Conservation (phyloP, 352 stramenopile genomes). For the Phytophthora syringae region DNA sequence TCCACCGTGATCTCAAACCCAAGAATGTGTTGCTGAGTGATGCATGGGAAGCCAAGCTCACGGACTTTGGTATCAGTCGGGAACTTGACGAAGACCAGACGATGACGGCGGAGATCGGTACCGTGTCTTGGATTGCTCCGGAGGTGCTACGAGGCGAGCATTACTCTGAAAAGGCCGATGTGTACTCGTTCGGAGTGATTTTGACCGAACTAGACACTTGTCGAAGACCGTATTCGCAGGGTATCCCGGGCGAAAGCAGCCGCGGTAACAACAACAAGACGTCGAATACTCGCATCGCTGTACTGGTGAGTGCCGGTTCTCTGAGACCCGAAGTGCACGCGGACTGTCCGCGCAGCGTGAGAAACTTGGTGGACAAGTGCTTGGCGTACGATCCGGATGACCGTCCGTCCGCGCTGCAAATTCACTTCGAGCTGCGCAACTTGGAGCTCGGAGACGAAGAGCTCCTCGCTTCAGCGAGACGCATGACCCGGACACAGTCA, state of each 20-base stretch:
- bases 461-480: conserved; percentile 27
- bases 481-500: conserved; percentile 31
- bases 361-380: conserved; percentile 55
- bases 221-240: conserved; percentile 31
- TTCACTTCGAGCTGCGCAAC: conserved; percentile 73
- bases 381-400: conserved; percentile 56
- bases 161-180: conserved; percentile 68
- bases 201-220: conserved; percentile 62
- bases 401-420: conserved; percentile 64
- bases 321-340: conserved; percentile 53
- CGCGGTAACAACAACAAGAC: conserved; percentile 33
- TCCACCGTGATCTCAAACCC: conserved; percentile 60
- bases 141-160: conserved; percentile 64
- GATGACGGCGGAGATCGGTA: conserved; percentile 59
- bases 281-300: conserved; percentile 55
- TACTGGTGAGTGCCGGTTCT: conserved; percentile 56
- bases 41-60: conserved; percentile 48
- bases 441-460: conserved; percentile 37
- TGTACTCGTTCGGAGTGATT: conserved; percentile 78
- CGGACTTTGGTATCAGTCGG: conserved; percentile 60
- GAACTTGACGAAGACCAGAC: conserved; percentile 25
- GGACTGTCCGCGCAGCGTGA: conserved; percentile 60
- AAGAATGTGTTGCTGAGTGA: conserved; percentile 53
- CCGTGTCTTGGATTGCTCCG: conserved; percentile 63
- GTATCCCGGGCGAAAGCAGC: conserved; percentile 33